A percentile compares a stretch with the other conserved stretches of the same genome.
phyloP scores from a whole-genome alignment of 331 rosid species.

The Malus hybrid region DNA sequence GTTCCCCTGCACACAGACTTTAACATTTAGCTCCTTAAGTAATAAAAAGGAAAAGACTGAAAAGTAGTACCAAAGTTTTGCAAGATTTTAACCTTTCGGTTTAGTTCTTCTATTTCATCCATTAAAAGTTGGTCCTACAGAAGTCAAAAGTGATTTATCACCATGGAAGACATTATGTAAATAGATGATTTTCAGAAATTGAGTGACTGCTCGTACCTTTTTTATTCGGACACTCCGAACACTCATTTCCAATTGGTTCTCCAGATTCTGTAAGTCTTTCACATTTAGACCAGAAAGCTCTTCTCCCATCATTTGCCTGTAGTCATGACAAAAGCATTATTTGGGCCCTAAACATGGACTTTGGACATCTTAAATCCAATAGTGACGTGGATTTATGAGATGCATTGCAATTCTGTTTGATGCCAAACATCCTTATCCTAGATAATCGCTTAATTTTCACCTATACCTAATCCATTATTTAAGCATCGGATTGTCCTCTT shows the following conservation, averaged over 20 bases:
- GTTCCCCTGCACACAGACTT: slow-evolving; percentile 48
- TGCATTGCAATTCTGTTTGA: neutral
- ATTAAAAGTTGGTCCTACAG: slow-evolving; percentile 76
- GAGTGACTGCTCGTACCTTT: slow-evolving; percentile 42
- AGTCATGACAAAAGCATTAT: neutral
- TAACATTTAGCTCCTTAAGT: neutral
- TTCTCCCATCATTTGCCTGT: slow-evolving; percentile 91
- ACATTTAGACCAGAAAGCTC: slow-evolving; percentile 66
- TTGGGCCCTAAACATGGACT: neutral
- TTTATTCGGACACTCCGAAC: slow-evolving; percentile 69
- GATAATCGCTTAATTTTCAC: neutral
- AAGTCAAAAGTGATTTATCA: slow-evolving; percentile 16
- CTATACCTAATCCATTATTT: neutral
- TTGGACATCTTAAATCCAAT: neutral
- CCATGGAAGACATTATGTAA: neutral
- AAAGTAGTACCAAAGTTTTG: slow-evolving; percentile 16
- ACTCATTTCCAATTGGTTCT: slow-evolving; percentile 78
- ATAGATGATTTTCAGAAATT: slow-evolving; percentile 2
- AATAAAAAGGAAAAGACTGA: neutral
- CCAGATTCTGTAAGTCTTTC: slow-evolving; percentile 67
- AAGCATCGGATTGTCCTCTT: neutral
- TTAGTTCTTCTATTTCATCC: slow-evolving; percentile 84
- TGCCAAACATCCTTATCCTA: neutral
- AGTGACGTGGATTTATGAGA: neutral
- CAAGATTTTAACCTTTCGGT: slow-evolving; percentile 56